Conservation (phyloP, 1,139 yeast species). For the Arxiozyma slooffiae region DNA sequence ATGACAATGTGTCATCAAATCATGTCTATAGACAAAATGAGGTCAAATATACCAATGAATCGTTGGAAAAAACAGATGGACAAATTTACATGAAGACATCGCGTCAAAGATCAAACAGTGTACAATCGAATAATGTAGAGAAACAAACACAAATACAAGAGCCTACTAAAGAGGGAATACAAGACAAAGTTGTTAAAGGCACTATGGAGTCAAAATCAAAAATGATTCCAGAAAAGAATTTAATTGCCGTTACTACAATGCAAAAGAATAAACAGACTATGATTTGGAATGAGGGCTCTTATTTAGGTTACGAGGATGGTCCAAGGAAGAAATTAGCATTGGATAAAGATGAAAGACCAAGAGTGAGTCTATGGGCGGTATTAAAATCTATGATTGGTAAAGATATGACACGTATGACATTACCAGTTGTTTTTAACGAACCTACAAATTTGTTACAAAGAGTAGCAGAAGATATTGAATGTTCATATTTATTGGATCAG, state of each 20-base stretch:
- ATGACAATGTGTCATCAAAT: not conserved
- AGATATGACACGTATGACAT: conserved; percentile 92
- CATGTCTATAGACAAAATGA: not conserved
- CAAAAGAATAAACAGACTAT: conserved; percentile 40
- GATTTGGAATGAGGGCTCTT: conserved; percentile 55
- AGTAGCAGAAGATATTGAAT: conserved; percentile 93
- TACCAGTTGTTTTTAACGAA: conserved; percentile 94
- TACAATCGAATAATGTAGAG: not conserved
- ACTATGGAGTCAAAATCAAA: not conserved
- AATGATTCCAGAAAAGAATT: not conserved
- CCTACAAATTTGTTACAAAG: conserved; percentile 90
- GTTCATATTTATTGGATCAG: conserved; percentile 62
- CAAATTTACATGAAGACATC: not conserved
- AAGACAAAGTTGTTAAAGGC: not conserved
- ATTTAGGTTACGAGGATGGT: conserved; percentile 80
- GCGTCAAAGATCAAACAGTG: not conserved
- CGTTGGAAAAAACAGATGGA: not conserved
- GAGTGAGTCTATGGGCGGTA: conserved; percentile 88
- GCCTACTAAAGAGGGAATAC: not conserved
- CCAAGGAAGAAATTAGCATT: conserved; percentile 60
- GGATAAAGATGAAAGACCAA: conserved; percentile 83
- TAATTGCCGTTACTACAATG: conserved; percentile 21
- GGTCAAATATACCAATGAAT: not conserved
- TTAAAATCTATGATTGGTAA: conserved; percentile 92
- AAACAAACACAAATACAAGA: not conserved